Conservation (phyloP, 1,284 basidiomycete species). For the Leccinum insolens region DNA sequence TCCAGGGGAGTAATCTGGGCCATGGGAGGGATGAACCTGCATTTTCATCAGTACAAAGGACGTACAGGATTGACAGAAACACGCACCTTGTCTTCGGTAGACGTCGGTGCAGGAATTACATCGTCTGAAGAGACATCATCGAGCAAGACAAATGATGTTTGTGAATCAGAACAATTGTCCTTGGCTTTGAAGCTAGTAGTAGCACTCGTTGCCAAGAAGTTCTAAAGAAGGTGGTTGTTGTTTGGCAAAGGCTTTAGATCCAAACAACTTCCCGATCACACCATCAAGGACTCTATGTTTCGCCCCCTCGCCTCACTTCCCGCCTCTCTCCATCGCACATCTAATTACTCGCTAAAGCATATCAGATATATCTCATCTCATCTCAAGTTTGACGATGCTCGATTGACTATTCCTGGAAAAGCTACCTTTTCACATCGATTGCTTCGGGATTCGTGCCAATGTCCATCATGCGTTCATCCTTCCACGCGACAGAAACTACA, state of each 20-base stretch:
- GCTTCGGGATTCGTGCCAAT: slow-evolving; percentile 52
- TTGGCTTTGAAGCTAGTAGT: slow-evolving; percentile 6
- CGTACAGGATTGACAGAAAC: neutral
- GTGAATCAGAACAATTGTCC: slow-evolving; percentile 28
- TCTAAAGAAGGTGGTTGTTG: neutral
- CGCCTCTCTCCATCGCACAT: neutral
- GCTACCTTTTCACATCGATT: slow-evolving; percentile 53
- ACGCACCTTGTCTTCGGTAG: slow-evolving; percentile 9
- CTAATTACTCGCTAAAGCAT: neutral
- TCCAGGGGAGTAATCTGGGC: slow-evolving; percentile 47
- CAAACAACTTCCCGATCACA: slow-evolving; percentile 26
- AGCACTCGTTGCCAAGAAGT: neutral
- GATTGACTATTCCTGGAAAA: slow-evolving; percentile 31
- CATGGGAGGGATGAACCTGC: slow-evolving; percentile 46
- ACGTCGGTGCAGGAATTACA: neutral
- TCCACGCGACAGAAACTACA: slow-evolving; percentile 80
- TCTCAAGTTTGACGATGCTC: slow-evolving; percentile 14
- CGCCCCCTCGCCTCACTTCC: neutral
- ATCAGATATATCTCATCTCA: slow-evolving; percentile 13
- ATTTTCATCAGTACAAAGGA: slow-evolving; percentile 8
- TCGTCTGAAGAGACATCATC: slow-evolving; percentile 8
- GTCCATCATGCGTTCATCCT: slow-evolving; percentile 64
- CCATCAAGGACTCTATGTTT: slow-evolving; percentile 15
- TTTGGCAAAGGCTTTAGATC: slow-evolving; percentile 35
- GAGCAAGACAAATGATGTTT: slow-evolving; percentile 33